Base-by-base conservation (phyloP, 305 asterid genomes). In the Solanum hybrid region DNA sequence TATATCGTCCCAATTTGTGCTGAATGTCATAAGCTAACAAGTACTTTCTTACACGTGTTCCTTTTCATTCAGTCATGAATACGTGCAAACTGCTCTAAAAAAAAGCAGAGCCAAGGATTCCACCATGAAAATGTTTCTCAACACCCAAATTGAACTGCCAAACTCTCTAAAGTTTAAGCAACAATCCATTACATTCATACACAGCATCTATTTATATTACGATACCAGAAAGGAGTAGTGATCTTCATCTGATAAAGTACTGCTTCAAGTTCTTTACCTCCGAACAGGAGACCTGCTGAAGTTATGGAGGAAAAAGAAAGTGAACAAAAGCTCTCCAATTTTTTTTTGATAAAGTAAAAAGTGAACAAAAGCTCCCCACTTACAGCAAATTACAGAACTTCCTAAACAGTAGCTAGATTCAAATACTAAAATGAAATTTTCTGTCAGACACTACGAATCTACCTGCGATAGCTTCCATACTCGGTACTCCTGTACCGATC, bases 401-500 rank as follows among this genome's bases (percentile, higher is more conserved):
- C 28, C 9, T 20, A 84, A 5, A 39, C 33, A 18, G 11, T 20
- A 11, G 31, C 42, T 84, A 84, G 31, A 18, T 29, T 29, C 86
- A 84, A 84, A 5, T 29, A 46, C 8, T 69, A n/a, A 22, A 78
- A 78, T 77, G 36, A 64, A 51, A 35, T 26, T 11, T 9, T 37
- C 36, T 75, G 39, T 57, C 40, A 46, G 81, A 35, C 28, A 5
- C 35, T 39, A 20, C 5, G 31, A 16, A 40, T 83, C 89, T 91
- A 95, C 95, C 98, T 95, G 91, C 97, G 92, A 93, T 93, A 93
- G 80, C 98, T 93, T 78, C 93, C 98, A 89, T 94, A 94, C 13
- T 94, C 98, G 0, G 98, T 96, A 86, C 96, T 95, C 93, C 94
- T 91, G 39, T 88, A 93, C 89, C 98, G 92, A 89, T 91, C 95